phyloP scores from a whole-genome alignment of 2,329 filamentous ascomycete genomes.

The Pseudopyricularia cyperi region DNA sequence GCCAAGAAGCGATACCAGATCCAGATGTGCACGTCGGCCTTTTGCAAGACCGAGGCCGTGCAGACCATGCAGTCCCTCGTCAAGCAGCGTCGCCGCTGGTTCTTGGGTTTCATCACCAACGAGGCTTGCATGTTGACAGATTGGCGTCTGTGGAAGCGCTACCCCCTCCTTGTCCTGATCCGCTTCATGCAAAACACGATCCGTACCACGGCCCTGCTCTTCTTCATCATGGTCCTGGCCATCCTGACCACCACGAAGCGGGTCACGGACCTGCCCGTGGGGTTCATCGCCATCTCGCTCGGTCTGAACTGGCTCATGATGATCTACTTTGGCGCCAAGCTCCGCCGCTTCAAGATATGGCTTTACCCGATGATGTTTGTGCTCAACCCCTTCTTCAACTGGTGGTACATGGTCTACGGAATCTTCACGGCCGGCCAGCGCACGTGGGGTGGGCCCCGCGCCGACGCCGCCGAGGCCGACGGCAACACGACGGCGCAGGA shows the following conservation, averaged over 20 bases:
- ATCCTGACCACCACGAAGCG: constrained; percentile 73
- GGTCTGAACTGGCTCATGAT: constrained; percentile 91
- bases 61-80: constrained; percentile 75
- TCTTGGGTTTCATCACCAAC: constrained; percentile 93
- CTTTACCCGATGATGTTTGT: constrained; percentile 93
- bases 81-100: constrained; percentile 94
- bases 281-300: constrained; percentile 85
- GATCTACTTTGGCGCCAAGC: constrained; percentile 84
- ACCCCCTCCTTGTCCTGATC: constrained; percentile 74
- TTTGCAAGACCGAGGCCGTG: constrained; percentile 96
- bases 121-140: constrained; percentile 98
- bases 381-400: constrained; percentile 93
- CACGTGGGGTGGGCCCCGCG: constrained; percentile 89
- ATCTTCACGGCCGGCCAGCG: constrained; percentile 89
- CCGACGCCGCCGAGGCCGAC: constrained; percentile 75
- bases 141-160: constrained; percentile 78
- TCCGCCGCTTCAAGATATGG: constrained; percentile 86
- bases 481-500: constrained; percentile 62
- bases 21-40: constrained; percentile 92
- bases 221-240: constrained; percentile 86
- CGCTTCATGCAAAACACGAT: constrained; percentile 96
- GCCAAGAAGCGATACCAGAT: constrained; percentile 90
- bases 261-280: constrained; percentile 68
- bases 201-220: constrained; percentile 81
- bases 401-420: constrained; percentile 95